A percentile compares a stretch with the other conserved stretches of the same genome.
Evolutionary conservation across 371 early-diverging fungal genomes (phyloP).

Genomic region (Umbelopsis sp.): DNA sequence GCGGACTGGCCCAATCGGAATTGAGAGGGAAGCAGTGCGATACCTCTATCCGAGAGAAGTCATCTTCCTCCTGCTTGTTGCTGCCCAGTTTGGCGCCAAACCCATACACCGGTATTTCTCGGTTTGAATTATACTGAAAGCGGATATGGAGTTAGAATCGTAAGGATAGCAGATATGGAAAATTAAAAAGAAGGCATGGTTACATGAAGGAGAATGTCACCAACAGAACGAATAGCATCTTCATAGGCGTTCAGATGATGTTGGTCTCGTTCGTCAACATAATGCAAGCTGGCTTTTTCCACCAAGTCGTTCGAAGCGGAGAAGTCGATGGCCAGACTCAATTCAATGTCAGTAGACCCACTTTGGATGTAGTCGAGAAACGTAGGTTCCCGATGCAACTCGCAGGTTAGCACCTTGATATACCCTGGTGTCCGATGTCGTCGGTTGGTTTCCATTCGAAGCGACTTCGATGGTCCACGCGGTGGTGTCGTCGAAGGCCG

Average conservation of each 20-base stretch:
- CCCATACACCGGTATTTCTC: constrained; percentile 9
- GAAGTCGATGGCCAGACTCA: constrained; percentile 14
- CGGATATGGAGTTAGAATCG: neutral
- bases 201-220: constrained; percentile 9
- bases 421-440: neutral
- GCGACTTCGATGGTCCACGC: neutral
- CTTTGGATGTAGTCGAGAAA: constrained; percentile 17
- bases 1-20: constrained; percentile 1
- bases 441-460: neutral
- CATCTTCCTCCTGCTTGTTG: neutral
- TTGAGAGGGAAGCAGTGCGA: constrained; percentile 12
- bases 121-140: constrained; percentile 1
- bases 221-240: constrained; percentile 10
- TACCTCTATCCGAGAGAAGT: constrained; percentile 3
- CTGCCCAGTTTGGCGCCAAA: constrained; percentile 13
- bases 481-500: neutral
- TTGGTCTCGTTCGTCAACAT: constrained; percentile 14
- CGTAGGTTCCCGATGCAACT: constrained; percentile 2
- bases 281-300: constrained; percentile 9
- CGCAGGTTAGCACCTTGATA: constrained; percentile 10
- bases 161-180: neutral
- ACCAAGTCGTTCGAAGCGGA: constrained; percentile 15
- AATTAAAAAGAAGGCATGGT: neutral
- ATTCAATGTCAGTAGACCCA: constrained; percentile 11
- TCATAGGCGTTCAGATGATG: constrained; percentile 6